Conservation (phyloP, 495 filamentous ascomycete species). For the Cryomyces antarcticus region DNA sequence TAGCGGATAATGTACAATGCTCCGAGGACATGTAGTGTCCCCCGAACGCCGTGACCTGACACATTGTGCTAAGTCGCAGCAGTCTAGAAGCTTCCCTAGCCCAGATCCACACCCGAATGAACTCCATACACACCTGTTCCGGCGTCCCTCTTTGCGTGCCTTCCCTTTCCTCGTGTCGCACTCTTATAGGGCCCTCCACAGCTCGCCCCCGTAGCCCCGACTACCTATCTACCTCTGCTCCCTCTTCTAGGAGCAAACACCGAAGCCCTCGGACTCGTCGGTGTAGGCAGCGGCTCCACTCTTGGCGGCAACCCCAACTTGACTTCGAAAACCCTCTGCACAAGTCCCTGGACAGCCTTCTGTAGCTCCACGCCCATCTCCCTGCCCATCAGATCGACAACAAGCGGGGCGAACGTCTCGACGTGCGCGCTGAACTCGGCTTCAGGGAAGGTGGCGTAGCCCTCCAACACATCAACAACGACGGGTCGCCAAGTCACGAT, state of each 20-base stretch:
- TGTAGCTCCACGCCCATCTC: constrained; percentile 66
- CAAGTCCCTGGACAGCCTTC: constrained; percentile 48
- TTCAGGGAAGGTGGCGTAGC: constrained; percentile 63
- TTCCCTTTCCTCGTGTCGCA: no score
- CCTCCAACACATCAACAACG: constrained; percentile 92
- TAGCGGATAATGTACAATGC: no score
- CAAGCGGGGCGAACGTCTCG: constrained; percentile 64
- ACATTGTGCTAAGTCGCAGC: no score
- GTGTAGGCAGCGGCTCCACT: neutral
- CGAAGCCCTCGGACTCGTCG: constrained; percentile 5
- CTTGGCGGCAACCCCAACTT: constrained; percentile 37
- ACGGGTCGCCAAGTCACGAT: constrained; percentile 93
- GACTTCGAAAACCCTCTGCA: constrained; percentile 67
- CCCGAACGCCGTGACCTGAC: no score
- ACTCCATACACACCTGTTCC: no score
- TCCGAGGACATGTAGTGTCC: no score
- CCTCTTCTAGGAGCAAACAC: constrained; percentile 6
- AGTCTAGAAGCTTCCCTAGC: no score
- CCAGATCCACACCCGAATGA: no score
- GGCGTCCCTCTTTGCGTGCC: no score
- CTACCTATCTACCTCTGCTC: constrained; percentile 1
- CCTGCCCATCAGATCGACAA: constrained; percentile 61
- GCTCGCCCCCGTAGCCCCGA: no score
- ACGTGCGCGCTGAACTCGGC: constrained; percentile 66
- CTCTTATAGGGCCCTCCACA: no score